Base-by-base conservation (phyloP, 2,329 filamentous ascomycete genomes). In the Fusarium tanahbumbuense region DNA sequence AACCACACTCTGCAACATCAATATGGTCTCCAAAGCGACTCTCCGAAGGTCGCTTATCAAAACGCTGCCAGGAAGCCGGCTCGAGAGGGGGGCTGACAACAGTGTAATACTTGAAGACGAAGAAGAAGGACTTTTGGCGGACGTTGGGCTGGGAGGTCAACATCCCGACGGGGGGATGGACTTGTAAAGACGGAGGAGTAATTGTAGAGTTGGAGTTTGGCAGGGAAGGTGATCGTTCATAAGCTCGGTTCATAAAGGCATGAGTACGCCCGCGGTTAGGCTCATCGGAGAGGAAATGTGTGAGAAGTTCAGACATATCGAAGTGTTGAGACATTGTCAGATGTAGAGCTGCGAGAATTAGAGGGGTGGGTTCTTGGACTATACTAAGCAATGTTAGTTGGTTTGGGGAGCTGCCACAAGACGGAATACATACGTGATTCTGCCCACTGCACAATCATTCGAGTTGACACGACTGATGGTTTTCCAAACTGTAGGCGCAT, bases 51-150 rank as follows among this genome's bases (percentile, higher is more conserved):
- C 81, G 77, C 45, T 81, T 82, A 68, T 89, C 87, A 40, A 85
- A 84, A 22, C 82, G 79, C 73, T 91, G 89, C 88, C 88, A 91
- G 8, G 85, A 81, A 72, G 88, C 86, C 0, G 89, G 88, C 32
- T 83, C 81, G 42, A 88, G 83, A 6, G 83, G 84, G 7, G 86
- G 82, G 3, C 84, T 85, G 15, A 90, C 83, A 9, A 89, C 82
- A 8, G 88, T 90, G 73, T 89, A 90, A 74, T 90, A 91, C 70
- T 90, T 89, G 75, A 91, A 89, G 44, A 83, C 86, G 74, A 91
- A 90, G 68, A 89, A 85, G 75, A 90, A 89, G 10, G 84, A 86
- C 9, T 85, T 81, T 69, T 87, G 87, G 15, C 83, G 84, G 10
- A 85, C 78, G 7, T 78, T 73, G 85, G 28, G 52, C 80, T 40